A percentile compares a stretch with the other conserved stretches of the same genome.
These are phyloP conservation scores for Triticum timopheevii DNA, from an alignment of 176 grass and related monocot species.

Conservation along the genomic window DNA sequence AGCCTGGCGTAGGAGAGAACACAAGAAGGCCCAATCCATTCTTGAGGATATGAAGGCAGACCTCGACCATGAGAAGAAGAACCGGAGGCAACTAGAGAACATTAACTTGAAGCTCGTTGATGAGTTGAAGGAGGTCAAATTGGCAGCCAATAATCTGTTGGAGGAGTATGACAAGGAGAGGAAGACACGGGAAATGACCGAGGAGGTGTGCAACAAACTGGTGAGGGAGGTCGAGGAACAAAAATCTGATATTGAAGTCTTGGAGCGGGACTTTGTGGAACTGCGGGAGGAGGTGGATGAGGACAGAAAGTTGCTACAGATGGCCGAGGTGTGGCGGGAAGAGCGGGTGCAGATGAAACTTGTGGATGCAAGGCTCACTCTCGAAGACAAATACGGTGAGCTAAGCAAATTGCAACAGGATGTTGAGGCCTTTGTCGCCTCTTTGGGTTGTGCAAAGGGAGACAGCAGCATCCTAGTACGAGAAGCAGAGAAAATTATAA, in stretches of 20 bases:
- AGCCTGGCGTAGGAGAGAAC: slow-evolving; percentile 83
- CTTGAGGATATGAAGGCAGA: slow-evolving; percentile 82
- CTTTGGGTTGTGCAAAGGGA: slow-evolving; percentile 27
- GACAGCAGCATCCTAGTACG: slow-evolving; percentile 32
- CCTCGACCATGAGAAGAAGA: slow-evolving; percentile 86
- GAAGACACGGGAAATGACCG: slow-evolving; percentile 65
- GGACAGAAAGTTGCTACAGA: slow-evolving; percentile 85
- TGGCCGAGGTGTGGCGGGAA: slow-evolving; percentile 97
- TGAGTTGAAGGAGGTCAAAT: slow-evolving; percentile 72
- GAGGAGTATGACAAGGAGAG: slow-evolving; percentile 83
- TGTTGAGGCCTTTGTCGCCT: slow-evolving; percentile 39
- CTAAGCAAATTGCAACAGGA: slow-evolving; percentile 62
- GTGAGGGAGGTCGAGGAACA: slow-evolving; percentile 82
- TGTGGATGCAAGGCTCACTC: slow-evolving; percentile 83
- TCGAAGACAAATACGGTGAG: slow-evolving; percentile 78
- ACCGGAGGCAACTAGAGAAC: slow-evolving; percentile 57
- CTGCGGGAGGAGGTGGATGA: slow-evolving; percentile 66
- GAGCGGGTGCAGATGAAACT: slow-evolving; percentile 97
- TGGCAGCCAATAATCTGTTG: slow-evolving; percentile 64
- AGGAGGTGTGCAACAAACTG: slow-evolving; percentile 89
- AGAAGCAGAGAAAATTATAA: slow-evolving; percentile 50
- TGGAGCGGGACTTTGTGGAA: slow-evolving; percentile 64
- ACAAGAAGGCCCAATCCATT: slow-evolving; percentile 72
- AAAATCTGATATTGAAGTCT: slow-evolving; percentile 67
- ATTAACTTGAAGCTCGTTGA: slow-evolving; percentile 80